phyloP scores from a whole-genome alignment of 352 stramenopile species.

The Pythium sukuiense region DNA sequence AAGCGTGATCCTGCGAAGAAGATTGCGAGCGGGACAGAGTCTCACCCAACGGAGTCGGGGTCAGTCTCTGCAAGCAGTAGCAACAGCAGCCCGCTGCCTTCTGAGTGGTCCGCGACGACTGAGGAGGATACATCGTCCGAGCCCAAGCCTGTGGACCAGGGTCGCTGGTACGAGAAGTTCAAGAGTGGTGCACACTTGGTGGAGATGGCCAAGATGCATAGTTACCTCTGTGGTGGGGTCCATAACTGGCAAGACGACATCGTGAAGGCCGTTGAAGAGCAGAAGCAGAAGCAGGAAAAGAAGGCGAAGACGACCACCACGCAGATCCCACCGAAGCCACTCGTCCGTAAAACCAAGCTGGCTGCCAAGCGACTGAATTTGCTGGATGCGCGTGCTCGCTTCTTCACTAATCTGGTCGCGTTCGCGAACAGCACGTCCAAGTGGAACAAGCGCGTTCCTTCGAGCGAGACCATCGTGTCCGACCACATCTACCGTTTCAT shows the following conservation, averaged over 20 bases:
- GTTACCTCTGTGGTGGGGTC: conserved; percentile 67
- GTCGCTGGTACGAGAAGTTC: conserved; percentile 51
- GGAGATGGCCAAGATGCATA: conserved; percentile 51
- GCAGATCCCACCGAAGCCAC: neutral
- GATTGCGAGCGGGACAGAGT: neutral
- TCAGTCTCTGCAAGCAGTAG: conserved; percentile 24
- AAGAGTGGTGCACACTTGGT: conserved; percentile 45
- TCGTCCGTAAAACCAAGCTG: conserved; percentile 29
- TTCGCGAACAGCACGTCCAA: conserved; percentile 68
- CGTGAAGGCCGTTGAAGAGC: conserved; percentile 17
- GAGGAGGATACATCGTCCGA: conserved; percentile 36
- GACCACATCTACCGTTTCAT: conserved; percentile 73
- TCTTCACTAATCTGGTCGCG: conserved; percentile 51
- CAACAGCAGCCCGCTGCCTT: conserved; percentile 45
- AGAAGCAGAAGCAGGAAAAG: conserved; percentile 12
- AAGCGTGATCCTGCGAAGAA: conserved; percentile 7
- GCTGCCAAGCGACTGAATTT: conserved; percentile 51
- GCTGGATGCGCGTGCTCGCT: conserved; percentile 47
- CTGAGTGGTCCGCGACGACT: conserved; percentile 43
- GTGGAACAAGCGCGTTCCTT: conserved; percentile 64
- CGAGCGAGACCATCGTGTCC: conserved; percentile 45
- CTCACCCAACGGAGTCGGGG: conserved; percentile 1
- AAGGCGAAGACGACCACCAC: neutral
- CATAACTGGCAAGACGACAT: conserved; percentile 59
- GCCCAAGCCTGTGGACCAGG: conserved; percentile 25